phyloP scores from a whole-genome alignment of 805 yeast species.

The Suhomyces xylopsoci region DNA sequence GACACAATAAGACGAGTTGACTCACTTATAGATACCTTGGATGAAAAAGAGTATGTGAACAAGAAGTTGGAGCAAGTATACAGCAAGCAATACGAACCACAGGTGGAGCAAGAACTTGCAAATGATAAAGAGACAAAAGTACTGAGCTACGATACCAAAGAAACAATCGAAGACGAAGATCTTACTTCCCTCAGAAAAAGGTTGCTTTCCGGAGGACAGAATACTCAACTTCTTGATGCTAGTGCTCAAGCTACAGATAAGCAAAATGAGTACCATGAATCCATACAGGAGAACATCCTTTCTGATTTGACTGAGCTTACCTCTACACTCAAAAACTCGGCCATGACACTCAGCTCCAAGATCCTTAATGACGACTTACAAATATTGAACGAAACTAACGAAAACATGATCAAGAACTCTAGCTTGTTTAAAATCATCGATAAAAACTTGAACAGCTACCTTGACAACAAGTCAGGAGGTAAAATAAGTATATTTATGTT shows the following conservation, averaged over 20 bases:
- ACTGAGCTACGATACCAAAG: background rate
- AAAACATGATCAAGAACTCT: conserved; percentile 31
- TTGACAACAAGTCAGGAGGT: conserved; percentile 39
- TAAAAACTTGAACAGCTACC: conserved; percentile 34
- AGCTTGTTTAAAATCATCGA: conserved; percentile 31
- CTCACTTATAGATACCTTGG: conserved; percentile 14
- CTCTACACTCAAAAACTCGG: conserved; percentile 45
- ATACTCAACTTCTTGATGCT: conserved; percentile 10
- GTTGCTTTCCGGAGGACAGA: conserved; percentile 22
- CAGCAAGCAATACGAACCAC: conserved; percentile 3
- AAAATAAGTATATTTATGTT: conserved; percentile 38
- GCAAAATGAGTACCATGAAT: conserved; percentile 38
- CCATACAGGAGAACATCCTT: conserved; percentile 47
- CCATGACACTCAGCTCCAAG: conserved; percentile 38
- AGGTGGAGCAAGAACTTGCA: background rate
- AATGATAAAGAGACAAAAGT: background rate
- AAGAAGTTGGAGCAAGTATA: conserved; percentile 12
- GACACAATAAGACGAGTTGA: conserved; percentile 12
- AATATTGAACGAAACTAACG: conserved; percentile 33
- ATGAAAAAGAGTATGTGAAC: conserved; percentile 21
- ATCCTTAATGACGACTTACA: conserved; percentile 32
- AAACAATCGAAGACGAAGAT: conserved; percentile 14
- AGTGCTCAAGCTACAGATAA: conserved; percentile 12
- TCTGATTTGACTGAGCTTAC: conserved; percentile 50
- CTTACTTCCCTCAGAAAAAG: conserved; percentile 22